phyloP scores from a whole-genome alignment of 768 basidiomycete species.

The Leucogyrophana mollusca region DNA sequence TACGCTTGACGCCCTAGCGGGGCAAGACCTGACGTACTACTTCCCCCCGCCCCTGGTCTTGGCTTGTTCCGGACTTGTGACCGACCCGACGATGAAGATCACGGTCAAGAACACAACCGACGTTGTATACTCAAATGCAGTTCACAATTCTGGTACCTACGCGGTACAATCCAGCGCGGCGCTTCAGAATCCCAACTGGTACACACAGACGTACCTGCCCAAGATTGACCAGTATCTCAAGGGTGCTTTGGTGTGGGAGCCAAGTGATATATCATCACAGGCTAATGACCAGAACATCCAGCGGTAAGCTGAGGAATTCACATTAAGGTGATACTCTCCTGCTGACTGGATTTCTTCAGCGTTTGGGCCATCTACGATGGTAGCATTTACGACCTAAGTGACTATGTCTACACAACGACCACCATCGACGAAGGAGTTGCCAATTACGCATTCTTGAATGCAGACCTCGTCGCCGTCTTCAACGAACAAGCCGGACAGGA shows the following conservation, averaged over 20 bases:
- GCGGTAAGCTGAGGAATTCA: constrained; percentile 20
- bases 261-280: constrained; percentile 33
- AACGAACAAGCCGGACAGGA: constrained; percentile 61
- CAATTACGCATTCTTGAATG: constrained; percentile 53
- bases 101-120: constrained; percentile 46
- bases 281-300: constrained; percentile 36
- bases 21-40: constrained; percentile 60
- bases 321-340: constrained; percentile 5
- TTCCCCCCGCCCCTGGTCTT: constrained; percentile 59
- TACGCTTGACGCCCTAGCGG: constrained; percentile 53
- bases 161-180: constrained; percentile 36
- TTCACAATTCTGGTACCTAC: constrained; percentile 56
- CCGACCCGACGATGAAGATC: constrained; percentile 38
- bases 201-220: constrained; percentile 52
- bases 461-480: constrained; percentile 48
- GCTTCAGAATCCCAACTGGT: constrained; percentile 49
- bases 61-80: constrained; percentile 62
- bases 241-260: constrained; percentile 55
- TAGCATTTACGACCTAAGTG: constrained; percentile 60
- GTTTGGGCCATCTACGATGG: constrained; percentile 61
- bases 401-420: constrained; percentile 63
- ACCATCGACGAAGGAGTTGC: constrained; percentile 40
- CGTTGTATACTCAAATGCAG: constrained; percentile 39
- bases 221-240: constrained; percentile 56
- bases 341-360: constrained; percentile 27